These are phyloP conservation scores for Bolboschoenoplectus hybrid DNA, from an alignment of 202 grass and related monocot species.

Conservation along the genomic window DNA sequence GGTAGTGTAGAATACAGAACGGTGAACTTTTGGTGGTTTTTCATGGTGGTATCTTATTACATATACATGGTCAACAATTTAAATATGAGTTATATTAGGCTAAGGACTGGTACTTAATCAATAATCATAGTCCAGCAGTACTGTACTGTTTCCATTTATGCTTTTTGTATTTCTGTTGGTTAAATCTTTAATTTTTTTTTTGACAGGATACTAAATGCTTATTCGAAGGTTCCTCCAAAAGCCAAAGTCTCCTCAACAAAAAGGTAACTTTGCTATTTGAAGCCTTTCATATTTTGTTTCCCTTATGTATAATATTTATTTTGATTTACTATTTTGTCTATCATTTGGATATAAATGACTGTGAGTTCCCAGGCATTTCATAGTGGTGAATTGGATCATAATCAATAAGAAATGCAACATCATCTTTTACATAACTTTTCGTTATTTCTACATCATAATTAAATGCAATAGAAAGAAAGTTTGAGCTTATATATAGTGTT, in stretches of 20 bases:
- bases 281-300: not conserved
- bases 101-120: not conserved
- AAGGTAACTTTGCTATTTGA: slow-evolving; percentile 52
- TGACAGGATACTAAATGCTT: slow-evolving; percentile 92
- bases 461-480: not conserved
- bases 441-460: not conserved
- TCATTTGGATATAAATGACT: not conserved
- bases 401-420: not conserved
- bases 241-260: slow-evolving; percentile 68
- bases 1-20: not conserved
- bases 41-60: not conserved
- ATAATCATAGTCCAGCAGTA: not conserved
- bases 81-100: not conserved
- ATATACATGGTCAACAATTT: not conserved
- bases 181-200: not conserved
- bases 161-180: slow-evolving; percentile 11
- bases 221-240: slow-evolving; percentile 84
- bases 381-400: not conserved
- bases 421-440: not conserved
- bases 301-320: not conserved
- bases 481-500: not conserved
- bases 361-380: not conserved
- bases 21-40: not conserved
- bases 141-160: not conserved
- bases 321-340: not conserved